A percentile compares a stretch with the other conserved stretches of the same genome.
phyloP scores from a whole-genome alignment of 2,329 filamentous ascomycete genomes.

The Fusarium sarcochroum region DNA sequence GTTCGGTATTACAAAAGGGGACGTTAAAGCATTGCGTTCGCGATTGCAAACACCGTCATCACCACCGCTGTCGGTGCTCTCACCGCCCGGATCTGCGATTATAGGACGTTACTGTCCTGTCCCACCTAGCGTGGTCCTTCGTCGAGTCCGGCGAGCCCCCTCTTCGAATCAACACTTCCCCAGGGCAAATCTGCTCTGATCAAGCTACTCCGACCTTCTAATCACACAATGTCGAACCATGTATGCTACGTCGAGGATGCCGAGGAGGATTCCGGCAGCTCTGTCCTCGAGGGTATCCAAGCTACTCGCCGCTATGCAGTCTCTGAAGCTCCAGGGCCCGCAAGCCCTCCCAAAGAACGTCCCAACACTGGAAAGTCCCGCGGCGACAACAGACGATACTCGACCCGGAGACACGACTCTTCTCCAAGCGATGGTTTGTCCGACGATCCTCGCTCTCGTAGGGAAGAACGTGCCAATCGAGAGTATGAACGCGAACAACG shows the following conservation, averaged over 20 bases:
- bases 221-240: constrained; percentile 60
- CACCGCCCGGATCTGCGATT: constrained; percentile 43
- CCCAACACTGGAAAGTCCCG: constrained; percentile 67
- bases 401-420: constrained; percentile 55
- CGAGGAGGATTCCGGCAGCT: constrained; percentile 65
- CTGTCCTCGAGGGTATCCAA: constrained; percentile 57
- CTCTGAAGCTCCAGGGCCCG: constrained; percentile 59
- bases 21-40: constrained; percentile 46
- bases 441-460: constrained; percentile 61
- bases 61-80: constrained; percentile 32
- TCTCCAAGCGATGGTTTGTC: constrained; percentile 53
- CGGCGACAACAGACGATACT: constrained; percentile 54
- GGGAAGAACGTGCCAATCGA: constrained; percentile 46
- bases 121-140: constrained; percentile 51
- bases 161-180: constrained; percentile 41
- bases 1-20: constrained; percentile 40
- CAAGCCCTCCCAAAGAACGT: constrained; percentile 62
- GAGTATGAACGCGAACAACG: constrained; percentile 50
- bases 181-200: constrained; percentile 42
- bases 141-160: constrained; percentile 44
- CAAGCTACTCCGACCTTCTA: constrained; percentile 34
- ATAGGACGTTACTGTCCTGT: constrained; percentile 41
- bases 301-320: constrained; percentile 62
- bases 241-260: constrained; percentile 66
- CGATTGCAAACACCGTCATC: constrained; percentile 32